Base-by-base conservation (phyloP, 1,139 yeast species). In the Kodamaea sp. region DNA sequence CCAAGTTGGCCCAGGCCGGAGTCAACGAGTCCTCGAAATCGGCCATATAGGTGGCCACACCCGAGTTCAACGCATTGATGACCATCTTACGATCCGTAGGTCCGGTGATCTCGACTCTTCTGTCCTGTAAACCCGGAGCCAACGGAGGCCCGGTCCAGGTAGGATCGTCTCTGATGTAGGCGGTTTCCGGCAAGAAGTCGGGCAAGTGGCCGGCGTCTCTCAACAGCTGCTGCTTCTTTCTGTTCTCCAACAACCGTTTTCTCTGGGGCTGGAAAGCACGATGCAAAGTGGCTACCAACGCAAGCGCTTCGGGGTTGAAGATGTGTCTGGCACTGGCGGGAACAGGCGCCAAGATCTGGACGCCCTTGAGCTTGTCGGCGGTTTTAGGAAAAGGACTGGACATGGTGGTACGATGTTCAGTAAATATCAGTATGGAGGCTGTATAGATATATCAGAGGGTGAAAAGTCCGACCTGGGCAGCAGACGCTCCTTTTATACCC, bases 11-110 rank as follows among this genome's bases (percentile, higher is more conserved):
- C 97, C 97, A 92, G 22, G 97, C 90, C 49, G 98, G 98, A 22
- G 97, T 83, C 51, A 89, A 81, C 21, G 96, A 87, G 66, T 89
- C 97, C 64, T 89, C 97, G 51, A 89, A 86, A 66, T 89, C 97
- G 29, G 94, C 83, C 97, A 89, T 89, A 63, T 89, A 89, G 31
- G 96, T 87, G 57, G 85, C 88, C 29, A 89, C 96, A 39, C 78
- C 78, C 4, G 96, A 80, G 67, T 89, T 89, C 57, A 89, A 76
- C 13, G 97, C 97, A 57, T 89, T 89, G 59, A 89, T 84, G 48
- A 89, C 83, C 97, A 89, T 89, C 62, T 89, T 89, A 49, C 96
- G 79, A 61, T 84, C 90, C 36, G 86, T 73, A 21, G 96, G 96
- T 29, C 96, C 96, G 21, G 96, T 88, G 60, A 88, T 80, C 63